These are phyloP conservation scores for Russula abietina DNA, from an alignment of 768 basidiomycete genomes.

Conservation along the genomic window DNA sequence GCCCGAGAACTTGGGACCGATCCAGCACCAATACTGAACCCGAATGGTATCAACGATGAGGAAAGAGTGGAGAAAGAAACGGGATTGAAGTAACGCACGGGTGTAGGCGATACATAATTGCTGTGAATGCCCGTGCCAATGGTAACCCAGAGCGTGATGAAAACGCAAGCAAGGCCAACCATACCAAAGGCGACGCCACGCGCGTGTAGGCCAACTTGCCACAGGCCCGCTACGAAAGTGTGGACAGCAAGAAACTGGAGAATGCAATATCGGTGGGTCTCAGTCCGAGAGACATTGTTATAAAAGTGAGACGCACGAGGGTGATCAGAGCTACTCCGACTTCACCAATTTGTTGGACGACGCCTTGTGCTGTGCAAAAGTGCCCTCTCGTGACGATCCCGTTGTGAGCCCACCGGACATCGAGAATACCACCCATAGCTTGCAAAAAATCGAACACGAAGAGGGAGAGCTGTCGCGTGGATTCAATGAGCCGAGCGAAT, in stretches of 20 bases:
- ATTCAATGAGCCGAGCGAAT: slow-evolving; percentile 7
- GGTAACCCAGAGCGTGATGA: slow-evolving; percentile 30
- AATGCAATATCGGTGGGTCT: slow-evolving; percentile 29
- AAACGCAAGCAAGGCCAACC: slow-evolving; percentile 6
- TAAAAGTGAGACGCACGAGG: slow-evolving; percentile 31
- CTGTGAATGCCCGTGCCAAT: slow-evolving; percentile 22
- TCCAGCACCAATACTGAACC: slow-evolving; percentile 40
- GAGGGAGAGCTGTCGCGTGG: slow-evolving; percentile 26
- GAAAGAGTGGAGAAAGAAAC: too few relatives aligned
- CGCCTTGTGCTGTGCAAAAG: slow-evolving; percentile 38
- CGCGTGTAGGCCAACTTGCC: slow-evolving; percentile 31
- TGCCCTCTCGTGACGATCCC: slow-evolving; percentile 33
- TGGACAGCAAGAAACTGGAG: slow-evolving; percentile 32
- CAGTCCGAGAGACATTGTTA: background rate
- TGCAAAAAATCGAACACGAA: slow-evolving; percentile 35
- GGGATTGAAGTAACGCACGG: slow-evolving; percentile 25
- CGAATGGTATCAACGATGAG: slow-evolving; percentile 9
- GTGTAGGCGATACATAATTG: slow-evolving; percentile 35
- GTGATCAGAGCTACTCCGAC: slow-evolving; percentile 39
- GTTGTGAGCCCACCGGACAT: slow-evolving; percentile 35
- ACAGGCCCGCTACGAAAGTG: slow-evolving; percentile 37
- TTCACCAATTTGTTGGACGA: slow-evolving; percentile 40
- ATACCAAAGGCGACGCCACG: slow-evolving; percentile 27
- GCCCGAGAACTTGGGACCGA: slow-evolving; percentile 30
- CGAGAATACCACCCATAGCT: slow-evolving; percentile 35